A percentile compares a stretch with the other conserved stretches of the same genome.
phyloP scores from a whole-genome alignment of 306 rosid species.

The Neltuma alba region DNA sequence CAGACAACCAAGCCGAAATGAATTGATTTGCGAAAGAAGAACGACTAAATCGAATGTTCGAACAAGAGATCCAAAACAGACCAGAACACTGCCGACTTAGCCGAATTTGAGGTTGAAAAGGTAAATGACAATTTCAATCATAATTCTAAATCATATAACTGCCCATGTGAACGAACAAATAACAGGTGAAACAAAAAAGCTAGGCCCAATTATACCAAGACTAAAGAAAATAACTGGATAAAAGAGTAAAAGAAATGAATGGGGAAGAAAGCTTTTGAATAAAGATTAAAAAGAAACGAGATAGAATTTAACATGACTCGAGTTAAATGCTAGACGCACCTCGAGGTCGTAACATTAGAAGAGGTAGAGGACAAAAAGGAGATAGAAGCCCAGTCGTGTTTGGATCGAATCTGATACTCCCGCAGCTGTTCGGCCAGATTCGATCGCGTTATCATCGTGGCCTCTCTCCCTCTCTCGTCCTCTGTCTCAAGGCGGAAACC shows the following conservation, averaged over 20 bases:
- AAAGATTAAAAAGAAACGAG: not conserved
- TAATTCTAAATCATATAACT: not conserved
- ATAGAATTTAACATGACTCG: not conserved
- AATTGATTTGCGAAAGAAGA: constrained; percentile 13
- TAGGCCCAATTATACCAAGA: constrained; percentile 11
- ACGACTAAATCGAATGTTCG: not conserved
- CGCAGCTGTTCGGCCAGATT: constrained; percentile 96
- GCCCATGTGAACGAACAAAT: not conserved
- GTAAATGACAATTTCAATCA: constrained; percentile 18
- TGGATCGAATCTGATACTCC: constrained; percentile 99
- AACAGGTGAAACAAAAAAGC: not conserved
- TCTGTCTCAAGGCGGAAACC: not conserved
- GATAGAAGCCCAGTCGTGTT: constrained; percentile 96
- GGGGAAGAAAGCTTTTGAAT: not conserved
- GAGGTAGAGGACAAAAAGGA: constrained; percentile 97
- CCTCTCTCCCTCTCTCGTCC: constrained; percentile 21
- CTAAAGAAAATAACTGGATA: not conserved
- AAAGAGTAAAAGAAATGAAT: not conserved
- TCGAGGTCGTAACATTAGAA: constrained; percentile 71
- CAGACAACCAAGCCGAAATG: constrained; percentile 20
- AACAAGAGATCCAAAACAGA: constrained; percentile 5
- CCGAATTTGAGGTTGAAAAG: constrained; percentile 22
- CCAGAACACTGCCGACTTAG: not conserved
- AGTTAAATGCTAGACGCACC: constrained; percentile 42
- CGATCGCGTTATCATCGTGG: constrained; percentile 93